Percentiles rank a stretch among this genome's conserved stretches.
Evolutionary conservation across 768 basidiomycete species (phyloP).

Genomic region (Tricholoma saponaceum): DNA sequence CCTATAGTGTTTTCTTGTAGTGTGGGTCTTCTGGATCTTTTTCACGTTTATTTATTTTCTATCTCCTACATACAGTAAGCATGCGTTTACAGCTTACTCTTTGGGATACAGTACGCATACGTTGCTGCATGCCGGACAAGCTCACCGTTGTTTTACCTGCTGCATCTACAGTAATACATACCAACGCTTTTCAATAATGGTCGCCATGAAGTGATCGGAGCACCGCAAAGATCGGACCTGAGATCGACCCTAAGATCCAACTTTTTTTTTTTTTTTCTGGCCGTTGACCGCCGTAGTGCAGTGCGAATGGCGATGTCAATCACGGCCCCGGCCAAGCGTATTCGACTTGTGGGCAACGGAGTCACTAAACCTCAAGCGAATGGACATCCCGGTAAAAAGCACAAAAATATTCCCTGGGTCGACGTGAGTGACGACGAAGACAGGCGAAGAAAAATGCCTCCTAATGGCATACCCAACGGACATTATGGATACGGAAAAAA

Average conservation of each 20-base stretch:
- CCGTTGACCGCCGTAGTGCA: background rate
- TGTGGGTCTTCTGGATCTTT: background rate
- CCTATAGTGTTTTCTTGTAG: background rate
- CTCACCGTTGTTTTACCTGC: constrained; percentile 11
- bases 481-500: constrained; percentile 17
- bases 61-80: background rate
- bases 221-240: background rate
- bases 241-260: background rate
- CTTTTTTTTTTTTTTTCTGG: background rate
- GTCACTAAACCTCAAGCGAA: constrained; percentile 6
- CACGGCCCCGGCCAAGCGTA: constrained; percentile 5
- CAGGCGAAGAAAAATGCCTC: constrained; percentile 19
- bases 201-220: background rate
- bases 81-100: too few relatives aligned
- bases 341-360: constrained; percentile 9
- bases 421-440: constrained; percentile 39
- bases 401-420: constrained; percentile 32
- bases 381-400: constrained; percentile 21
- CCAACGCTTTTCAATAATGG: background rate
- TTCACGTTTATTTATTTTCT: constrained; percentile 6
- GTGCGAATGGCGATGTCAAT: background rate
- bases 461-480: constrained; percentile 26
- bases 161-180: background rate
- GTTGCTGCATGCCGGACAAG: constrained; percentile 15
- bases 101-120: constrained; percentile 9